Percentiles rank a stretch among this genome's conserved stretches.
phyloP scores from a whole-genome alignment of 2,329 filamentous ascomycete genomes.

The Fusarium chlamydosporum region DNA sequence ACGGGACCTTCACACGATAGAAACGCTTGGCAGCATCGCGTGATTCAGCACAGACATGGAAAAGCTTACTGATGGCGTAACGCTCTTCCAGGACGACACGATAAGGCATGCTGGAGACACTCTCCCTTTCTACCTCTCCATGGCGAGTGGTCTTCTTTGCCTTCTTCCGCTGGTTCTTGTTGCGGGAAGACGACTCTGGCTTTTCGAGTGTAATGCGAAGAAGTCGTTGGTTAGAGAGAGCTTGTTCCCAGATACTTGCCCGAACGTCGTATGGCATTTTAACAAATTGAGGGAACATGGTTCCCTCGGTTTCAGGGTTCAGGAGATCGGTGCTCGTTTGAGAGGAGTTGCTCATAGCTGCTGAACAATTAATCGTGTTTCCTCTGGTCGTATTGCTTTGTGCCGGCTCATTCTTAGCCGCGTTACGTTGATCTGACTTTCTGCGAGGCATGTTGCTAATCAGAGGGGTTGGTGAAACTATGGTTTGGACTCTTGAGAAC shows the following conservation, averaged over 20 bases:
- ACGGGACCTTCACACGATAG: background rate
- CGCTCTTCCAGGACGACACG: background rate
- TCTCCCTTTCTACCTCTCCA: too few species aligned
- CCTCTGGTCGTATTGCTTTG: background rate
- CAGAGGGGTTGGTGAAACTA: fast-evolving
- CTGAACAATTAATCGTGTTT: fast-evolving
- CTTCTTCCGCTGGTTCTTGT: background rate
- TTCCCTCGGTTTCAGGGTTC: too few species aligned
- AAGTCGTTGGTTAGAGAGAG: background rate
- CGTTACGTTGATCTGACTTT: background rate
- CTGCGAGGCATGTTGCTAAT: background rate
- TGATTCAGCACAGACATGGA: background rate
- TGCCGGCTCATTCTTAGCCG: background rate
- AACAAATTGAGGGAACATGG: background rate
- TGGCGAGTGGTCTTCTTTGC: background rate
- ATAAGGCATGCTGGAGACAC: background rate
- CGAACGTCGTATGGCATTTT: background rate
- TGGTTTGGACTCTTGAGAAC: too few species aligned
- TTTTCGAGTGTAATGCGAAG: background rate
- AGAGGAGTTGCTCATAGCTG: background rate
- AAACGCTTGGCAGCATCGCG: background rate
- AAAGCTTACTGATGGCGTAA: background rate
- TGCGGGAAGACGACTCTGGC: background rate
- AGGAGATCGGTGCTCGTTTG: fast-evolving
- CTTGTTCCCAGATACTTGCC: background rate